Evolutionary conservation across 371 early-diverging fungal species (phyloP), one percentile per base, ranked within the genome.

Genomic region (Mortierella sp.): DNA sequence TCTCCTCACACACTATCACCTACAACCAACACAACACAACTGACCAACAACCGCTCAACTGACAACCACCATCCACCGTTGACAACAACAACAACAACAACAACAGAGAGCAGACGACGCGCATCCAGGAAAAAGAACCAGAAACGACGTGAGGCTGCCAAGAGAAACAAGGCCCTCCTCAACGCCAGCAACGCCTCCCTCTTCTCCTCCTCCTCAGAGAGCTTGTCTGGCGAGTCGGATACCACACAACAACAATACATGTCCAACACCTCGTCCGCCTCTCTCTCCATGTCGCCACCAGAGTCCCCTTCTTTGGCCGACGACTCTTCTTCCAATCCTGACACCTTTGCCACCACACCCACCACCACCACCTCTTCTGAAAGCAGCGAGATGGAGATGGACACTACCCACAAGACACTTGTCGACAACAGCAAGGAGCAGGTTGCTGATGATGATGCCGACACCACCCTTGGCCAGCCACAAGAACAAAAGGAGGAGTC

Each of bases 121-220:
- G 75, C 71, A 4, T 76, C 70, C 65, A 71, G 64, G 58, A 74
- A 72, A 65, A 79, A 79, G 70, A 79, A 72, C 53, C 70, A 70
- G 44, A 73, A 73, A 37, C 65, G 72, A 41, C 74, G 79, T 7
- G 79, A 70, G 69, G 74, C 70, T 39, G 70, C 74, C 40, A 80
- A 76, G 67, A 72, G 43, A 73, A 55, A 64, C 47, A 79, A 73
- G 71, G 70, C 66, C 41, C 52, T 70, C 34, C 40, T 47, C 40
- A 64, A 47, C 64, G 64, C 68, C 22, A 44, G 45, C 10, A 44
- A 37, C 50, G 43, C 66, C 52, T 48, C 73, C 65, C 40, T 65
- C 50, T 2, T 52, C 11, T 5, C 68, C 19, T 37, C 70, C 2
- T 19, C 50, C 43, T 24, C 48, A 6, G 52, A 22, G 34, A 37